Evolutionary conservation across 306 rosid species (phyloP).

Genomic region (Heteromeles arbutifolia): DNA sequence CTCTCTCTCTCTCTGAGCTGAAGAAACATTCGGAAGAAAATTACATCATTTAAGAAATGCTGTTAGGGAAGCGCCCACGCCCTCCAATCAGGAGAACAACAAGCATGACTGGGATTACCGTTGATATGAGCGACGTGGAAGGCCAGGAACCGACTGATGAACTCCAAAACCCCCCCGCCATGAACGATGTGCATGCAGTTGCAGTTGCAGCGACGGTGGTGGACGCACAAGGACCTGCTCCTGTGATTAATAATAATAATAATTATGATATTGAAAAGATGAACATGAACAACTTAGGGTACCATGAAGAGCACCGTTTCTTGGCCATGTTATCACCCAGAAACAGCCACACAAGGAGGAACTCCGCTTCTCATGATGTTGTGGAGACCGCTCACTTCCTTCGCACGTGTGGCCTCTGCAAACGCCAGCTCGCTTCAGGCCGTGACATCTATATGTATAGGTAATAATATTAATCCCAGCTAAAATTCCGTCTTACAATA

Average conservation of each 20-base stretch:
- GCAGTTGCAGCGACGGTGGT: neutral
- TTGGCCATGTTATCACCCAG: slow-evolving; percentile 36
- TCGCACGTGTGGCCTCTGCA: slow-evolving; percentile 63
- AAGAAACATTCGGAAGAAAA: neutral
- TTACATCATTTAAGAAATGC: too few species aligned
- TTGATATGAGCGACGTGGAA: too few species aligned
- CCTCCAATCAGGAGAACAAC: too few species aligned
- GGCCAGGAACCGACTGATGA: too few species aligned
- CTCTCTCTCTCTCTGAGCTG: neutral
- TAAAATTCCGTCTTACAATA: too few species aligned
- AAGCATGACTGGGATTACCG: too few species aligned
- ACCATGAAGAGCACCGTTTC: slow-evolving; percentile 1
- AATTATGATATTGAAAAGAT: neutral
- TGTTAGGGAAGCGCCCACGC: too few species aligned
- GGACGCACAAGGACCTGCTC: neutral
- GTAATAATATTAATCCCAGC: slow-evolving; percentile 19
- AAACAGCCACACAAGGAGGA: slow-evolving; percentile 10
- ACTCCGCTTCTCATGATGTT: slow-evolving; percentile 1
- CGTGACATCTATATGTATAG: slow-evolving; percentile 88
- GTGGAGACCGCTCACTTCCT: slow-evolving; percentile 55
- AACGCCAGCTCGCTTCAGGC: slow-evolving; percentile 46
- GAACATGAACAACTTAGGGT: slow-evolving; percentile 10
- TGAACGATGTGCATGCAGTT: slow-evolving; percentile 9
- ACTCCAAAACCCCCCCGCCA: slow-evolving; percentile 45
- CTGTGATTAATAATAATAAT: neutral